Percentiles rank a stretch among this genome's conserved stretches.
Conservation (phyloP, 306 rosid genomes). For the Inga laurina region DNA sequence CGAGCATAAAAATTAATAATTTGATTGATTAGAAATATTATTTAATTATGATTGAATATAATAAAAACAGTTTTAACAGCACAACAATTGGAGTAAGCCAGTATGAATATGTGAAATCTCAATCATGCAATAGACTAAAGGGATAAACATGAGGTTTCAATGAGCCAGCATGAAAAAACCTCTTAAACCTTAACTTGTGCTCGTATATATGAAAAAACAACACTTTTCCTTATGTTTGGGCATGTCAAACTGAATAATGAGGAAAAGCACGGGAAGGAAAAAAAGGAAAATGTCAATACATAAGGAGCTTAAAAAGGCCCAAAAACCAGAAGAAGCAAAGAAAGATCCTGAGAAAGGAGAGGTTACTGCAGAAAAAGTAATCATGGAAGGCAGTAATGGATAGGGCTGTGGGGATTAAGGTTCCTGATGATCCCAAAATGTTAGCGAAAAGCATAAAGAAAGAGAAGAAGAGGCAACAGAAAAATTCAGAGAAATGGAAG, state of each 20-base stretch:
- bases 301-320: slow-evolving; percentile 78
- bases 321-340: slow-evolving; percentile 66
- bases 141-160: no score
- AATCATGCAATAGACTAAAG: no score
- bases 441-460: slow-evolving; percentile 57
- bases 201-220: no score
- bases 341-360: slow-evolving; percentile 78
- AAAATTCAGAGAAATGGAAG: slow-evolving; percentile 77
- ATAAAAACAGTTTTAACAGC: no score
- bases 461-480: slow-evolving; percentile 73
- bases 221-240: slow-evolving; percentile 53
- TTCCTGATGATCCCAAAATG: slow-evolving; percentile 81
- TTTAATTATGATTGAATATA: no score
- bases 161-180: no score
- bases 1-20: no score
- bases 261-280: slow-evolving; percentile 53
- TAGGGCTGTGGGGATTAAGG: slow-evolving; percentile 81
- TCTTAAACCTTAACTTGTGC: no score
- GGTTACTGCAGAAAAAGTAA: slow-evolving; percentile 51
- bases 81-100: no score
- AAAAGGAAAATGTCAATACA: slow-evolving; percentile 60
- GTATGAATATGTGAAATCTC: no score
- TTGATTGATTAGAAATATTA: no score
- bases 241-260: slow-evolving; percentile 68
- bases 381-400: slow-evolving; percentile 78